Percentiles rank a stretch among this genome's conserved stretches.
Evolutionary conservation across 2,329 filamentous ascomycete species (phyloP).

Genomic region (Sporothrix inflata): DNA sequence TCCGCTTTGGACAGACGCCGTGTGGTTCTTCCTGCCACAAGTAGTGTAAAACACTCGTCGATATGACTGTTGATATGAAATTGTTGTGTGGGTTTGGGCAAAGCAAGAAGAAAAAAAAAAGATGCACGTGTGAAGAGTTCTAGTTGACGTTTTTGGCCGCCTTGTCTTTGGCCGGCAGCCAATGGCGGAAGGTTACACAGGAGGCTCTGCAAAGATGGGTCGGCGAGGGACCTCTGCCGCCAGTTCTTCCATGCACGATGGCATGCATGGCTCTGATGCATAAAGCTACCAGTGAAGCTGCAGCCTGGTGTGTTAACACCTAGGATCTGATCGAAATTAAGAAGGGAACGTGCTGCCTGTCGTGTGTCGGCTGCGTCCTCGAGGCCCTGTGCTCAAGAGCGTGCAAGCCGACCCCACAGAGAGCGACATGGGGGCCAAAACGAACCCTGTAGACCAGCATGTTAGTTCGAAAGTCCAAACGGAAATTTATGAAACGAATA

Average conservation of each 20-base stretch:
- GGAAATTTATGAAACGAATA: not conserved
- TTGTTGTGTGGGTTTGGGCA: not conserved
- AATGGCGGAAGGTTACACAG: not conserved
- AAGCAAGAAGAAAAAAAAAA: not conserved
- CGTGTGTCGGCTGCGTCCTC: not conserved
- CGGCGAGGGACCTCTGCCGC: not conserved
- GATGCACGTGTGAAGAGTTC: not conserved
- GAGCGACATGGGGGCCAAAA: not conserved
- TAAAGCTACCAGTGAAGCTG: not conserved
- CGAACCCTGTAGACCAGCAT: not conserved
- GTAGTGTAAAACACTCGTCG: not conserved
- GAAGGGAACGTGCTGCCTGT: too few relatives aligned
- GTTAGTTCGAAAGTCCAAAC: not conserved
- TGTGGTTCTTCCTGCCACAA: not conserved
- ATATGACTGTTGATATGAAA: not conserved
- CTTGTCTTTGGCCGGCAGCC: not conserved
- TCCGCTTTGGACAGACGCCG: not conserved
- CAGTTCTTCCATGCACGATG: not conserved
- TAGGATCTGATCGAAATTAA: not conserved
- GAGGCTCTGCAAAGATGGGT: not conserved
- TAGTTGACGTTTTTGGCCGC: not conserved
- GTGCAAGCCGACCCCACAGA: slow-evolving; percentile 1
- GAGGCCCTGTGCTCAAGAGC: not conserved
- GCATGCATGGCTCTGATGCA: not conserved
- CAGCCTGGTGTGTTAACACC: not conserved